Evolutionary conservation across 1,139 yeast genomes (phyloP).

Genomic region (Candida sp.): DNA sequence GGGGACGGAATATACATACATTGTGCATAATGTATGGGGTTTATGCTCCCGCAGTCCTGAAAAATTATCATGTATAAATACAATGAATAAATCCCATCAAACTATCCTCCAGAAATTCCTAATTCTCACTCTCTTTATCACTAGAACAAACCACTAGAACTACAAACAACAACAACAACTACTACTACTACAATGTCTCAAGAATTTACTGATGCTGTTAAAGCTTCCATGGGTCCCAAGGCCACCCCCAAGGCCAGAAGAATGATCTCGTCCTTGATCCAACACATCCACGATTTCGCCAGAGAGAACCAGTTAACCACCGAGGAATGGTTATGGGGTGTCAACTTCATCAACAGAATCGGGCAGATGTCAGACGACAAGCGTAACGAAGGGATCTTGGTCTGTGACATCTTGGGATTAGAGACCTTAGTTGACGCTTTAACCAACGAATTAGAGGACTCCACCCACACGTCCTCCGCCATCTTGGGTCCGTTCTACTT

Average conservation of each 20-base stretch:
- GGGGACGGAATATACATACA: no score
- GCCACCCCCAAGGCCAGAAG: conserved; percentile 27
- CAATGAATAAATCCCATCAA: no score
- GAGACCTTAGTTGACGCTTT: conserved; percentile 18
- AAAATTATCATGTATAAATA: no score
- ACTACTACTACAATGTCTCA: conserved; percentile 21
- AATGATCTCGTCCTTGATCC: conserved; percentile 24
- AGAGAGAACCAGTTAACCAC: conserved; percentile 20
- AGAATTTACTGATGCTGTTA: conserved; percentile 28
- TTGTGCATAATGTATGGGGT: no score
- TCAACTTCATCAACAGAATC: conserved; percentile 17
- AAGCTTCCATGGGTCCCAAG: conserved; percentile 30
- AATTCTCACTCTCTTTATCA: background rate
- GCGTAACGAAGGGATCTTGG: conserved; percentile 19
- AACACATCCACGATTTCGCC: conserved; percentile 19
- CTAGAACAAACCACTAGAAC: background rate
- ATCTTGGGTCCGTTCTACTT: conserved; percentile 34
- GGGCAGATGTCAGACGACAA: conserved; percentile 18
- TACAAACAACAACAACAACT: background rate
- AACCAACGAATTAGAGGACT: conserved; percentile 23
- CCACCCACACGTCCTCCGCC: conserved; percentile 29
- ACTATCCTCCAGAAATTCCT: no score
- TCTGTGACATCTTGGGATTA: conserved; percentile 18
- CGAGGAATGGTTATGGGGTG: conserved; percentile 19
- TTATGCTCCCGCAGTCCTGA: no score